Evolutionary conservation across 352 stramenopile genomes (phyloP), one percentile per base, ranked within the genome.

Genomic region (Elongisporangium undulatum): DNA sequence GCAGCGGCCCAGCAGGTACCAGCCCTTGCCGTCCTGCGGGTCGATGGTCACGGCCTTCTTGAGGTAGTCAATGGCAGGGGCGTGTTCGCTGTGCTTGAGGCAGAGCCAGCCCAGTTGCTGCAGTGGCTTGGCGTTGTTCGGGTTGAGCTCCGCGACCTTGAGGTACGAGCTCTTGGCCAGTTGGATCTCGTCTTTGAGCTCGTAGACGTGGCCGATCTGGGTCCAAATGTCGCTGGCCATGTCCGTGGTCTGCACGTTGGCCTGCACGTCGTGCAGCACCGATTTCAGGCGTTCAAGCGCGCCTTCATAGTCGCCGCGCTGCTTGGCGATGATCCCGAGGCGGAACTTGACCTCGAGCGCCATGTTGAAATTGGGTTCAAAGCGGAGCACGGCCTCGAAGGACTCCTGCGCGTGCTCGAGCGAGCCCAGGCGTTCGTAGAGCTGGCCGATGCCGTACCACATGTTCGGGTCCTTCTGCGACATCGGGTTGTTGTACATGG

Each of bases 401-500:
- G 82, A 91, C 59, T 94, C 85, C 55, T 94, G 82, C 19, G 85
- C 85, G 67, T 94, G 85, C 62, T 94, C 85, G 13, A 94, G 68
- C 53, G 85, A 92, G 0, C 85, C 85, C 10, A 90, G 79, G 38
- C 85, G 85, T 61, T 94, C 85, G 64, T 94, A 94, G 54, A 94
- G 77, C 70, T 92, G 82, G 9, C 85, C 85, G 52, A 94, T 94
- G 62, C 85, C 85, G 69, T 92, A 94, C 85, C 85, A 94, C 75
- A 94, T 87, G 65, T 86, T 92, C 19, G 85, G 82, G 58, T 94
- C 85, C 63, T 91, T 90, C 67, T 94, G 82, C 48, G 82, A 92
- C 75, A 87, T 89, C 7, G 85, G 85, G 68, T 92, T 94, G 75
- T 94, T 91, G 75, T 92, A 94, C 82, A 94, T 92, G 55, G 85